phyloP scores from a whole-genome alignment of 2,329 filamentous ascomycete genomes.

The Talaromyces piceae region DNA sequence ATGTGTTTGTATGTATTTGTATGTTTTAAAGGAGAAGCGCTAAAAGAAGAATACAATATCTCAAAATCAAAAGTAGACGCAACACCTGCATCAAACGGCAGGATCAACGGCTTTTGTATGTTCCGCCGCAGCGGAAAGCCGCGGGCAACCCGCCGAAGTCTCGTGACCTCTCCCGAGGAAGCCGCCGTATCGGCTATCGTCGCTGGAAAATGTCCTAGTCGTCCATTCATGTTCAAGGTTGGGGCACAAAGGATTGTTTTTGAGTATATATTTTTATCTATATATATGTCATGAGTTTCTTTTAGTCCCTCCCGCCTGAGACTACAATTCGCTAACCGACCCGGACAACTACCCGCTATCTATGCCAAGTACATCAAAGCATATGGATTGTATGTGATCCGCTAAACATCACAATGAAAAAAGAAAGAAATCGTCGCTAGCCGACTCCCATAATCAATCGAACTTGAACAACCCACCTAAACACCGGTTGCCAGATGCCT shows the following conservation, averaged over 20 bases:
- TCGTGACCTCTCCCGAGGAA: background rate
- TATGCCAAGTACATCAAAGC: background rate
- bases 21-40: background rate
- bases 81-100: background rate
- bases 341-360: no score
- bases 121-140: slow-evolving; percentile 4
- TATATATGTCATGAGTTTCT: no score
- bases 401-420: background rate
- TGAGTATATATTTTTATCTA: no score
- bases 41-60: background rate
- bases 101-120: background rate
- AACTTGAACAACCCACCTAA: background rate
- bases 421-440: no score
- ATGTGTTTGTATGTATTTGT: no score
- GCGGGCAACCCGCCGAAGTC: slow-evolving; percentile 4
- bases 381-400: background rate
- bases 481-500: background rate
- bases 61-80: background rate
- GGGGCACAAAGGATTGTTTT: no score
- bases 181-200: background rate
- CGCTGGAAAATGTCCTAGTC: background rate
- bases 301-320: no score
- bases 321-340: no score
- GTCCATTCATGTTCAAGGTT: background rate
- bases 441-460: background rate